A percentile compares a stretch with the other conserved stretches of the same genome.
phyloP scores from a whole-genome alignment of 2,329 filamentous ascomycete genomes.

The Diaporthe ampelina region DNA sequence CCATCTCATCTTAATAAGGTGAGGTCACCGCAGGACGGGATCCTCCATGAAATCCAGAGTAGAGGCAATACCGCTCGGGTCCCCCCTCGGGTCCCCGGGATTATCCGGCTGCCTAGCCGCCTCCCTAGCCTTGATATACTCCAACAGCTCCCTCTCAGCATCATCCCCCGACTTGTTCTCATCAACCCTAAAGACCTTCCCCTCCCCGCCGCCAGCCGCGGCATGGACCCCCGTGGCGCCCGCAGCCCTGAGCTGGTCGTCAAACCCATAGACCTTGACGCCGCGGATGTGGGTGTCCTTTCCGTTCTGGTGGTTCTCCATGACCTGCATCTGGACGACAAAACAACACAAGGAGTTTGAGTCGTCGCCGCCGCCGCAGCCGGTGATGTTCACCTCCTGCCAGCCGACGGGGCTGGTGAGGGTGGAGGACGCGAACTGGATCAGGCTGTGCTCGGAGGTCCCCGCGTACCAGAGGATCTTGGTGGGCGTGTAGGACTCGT shows the following conservation, averaged over 20 bases:
- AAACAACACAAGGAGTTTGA: constrained; percentile 87
- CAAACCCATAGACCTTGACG: constrained; percentile 83
- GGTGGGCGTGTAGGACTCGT: constrained; percentile 97
- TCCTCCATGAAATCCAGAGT: constrained; percentile 44
- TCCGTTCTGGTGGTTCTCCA: constrained; percentile 98
- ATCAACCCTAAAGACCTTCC: constrained; percentile 51
- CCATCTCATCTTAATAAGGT: background rate
- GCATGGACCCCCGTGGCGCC: constrained; percentile 44
- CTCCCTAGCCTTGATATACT: constrained; percentile 49
- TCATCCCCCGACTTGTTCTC: constrained; percentile 51
- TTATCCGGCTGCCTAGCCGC: constrained; percentile 17
- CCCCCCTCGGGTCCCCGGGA: constrained; percentile 32
- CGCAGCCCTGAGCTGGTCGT: constrained; percentile 62
- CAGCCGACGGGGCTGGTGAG: constrained; percentile 87
- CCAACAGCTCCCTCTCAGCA: constrained; percentile 51
- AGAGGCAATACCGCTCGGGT: constrained; percentile 37
- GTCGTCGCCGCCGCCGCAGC: constrained; percentile 70
- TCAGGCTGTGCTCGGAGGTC: constrained; percentile 90
- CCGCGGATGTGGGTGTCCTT: constrained; percentile 98
- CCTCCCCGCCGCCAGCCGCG: constrained; percentile 45
- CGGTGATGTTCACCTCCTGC: constrained; percentile 82
- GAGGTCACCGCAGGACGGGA: constrained; percentile 36
- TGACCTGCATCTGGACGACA: constrained; percentile 89
- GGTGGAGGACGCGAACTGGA: constrained; percentile 86
- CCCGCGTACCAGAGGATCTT: constrained; percentile 91